These are phyloP conservation scores for Kitagawia praeruptora DNA, from an alignment of 129 eudicot genomes.

Conservation along the genomic window DNA sequence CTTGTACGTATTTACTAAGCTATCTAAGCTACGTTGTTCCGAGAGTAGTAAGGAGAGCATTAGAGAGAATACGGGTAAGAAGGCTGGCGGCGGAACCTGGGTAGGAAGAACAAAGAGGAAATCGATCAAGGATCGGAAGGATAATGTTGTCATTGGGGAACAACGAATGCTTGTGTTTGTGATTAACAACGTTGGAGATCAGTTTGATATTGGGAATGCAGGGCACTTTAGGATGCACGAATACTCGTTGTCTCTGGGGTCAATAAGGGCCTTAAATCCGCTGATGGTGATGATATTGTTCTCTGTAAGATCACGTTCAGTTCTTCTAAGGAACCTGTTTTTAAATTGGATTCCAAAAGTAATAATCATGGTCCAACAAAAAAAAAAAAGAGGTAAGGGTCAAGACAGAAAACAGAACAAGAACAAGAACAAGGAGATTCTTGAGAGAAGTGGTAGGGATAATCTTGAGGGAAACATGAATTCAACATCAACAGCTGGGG, in stretches of 20 bases:
- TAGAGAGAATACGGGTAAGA: not conserved
- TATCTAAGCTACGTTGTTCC: too few relatives aligned
- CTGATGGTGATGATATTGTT: not conserved
- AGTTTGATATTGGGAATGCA: not conserved
- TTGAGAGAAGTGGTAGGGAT: too few relatives aligned
- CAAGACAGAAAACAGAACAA: not conserved
- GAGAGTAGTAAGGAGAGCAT: too few relatives aligned
- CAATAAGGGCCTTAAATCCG: not conserved
- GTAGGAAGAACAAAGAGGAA: not conserved
- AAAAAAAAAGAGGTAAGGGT: too few relatives aligned
- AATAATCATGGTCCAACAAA: not conserved
- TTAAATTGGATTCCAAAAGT: not conserved
- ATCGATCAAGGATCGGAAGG: not conserved
- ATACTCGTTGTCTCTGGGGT: not conserved
- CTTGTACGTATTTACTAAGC: too few relatives aligned
- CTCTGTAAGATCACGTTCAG: not conserved
- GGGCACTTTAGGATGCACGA: not conserved
- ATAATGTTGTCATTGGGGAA: not conserved
- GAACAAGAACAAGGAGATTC: too few relatives aligned
- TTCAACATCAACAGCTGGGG: too few relatives aligned
- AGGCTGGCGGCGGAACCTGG: not conserved
- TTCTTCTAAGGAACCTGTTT: not conserved
- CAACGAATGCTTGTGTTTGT: too few relatives aligned
- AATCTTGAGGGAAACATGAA: too few relatives aligned
- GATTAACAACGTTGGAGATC: not conserved